A percentile compares a stretch with the other conserved stretches of the same genome.
Conservation (phyloP, 108 stramenopile species). For the Conticribra guillardii region DNA sequence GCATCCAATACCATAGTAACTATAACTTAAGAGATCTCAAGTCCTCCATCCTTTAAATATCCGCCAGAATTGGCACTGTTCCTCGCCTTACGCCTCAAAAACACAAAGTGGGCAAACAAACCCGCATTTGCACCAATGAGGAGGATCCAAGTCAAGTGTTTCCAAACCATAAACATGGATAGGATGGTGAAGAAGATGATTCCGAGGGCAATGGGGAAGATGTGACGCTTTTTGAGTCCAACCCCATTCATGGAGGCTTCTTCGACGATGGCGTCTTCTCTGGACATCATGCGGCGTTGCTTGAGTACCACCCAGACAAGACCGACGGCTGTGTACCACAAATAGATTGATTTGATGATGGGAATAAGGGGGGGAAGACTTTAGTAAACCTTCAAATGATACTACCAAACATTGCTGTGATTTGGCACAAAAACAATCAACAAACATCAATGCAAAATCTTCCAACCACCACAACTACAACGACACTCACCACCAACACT, state of each 20-base stretch:
- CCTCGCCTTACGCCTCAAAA: conserved; percentile 51
- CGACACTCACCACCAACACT: conserved; percentile 29
- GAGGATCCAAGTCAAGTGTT: conserved; percentile 45
- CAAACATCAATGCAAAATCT: too few relatives aligned
- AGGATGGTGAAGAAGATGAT: conserved; percentile 42
- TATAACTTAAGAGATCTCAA: conserved; percentile 36
- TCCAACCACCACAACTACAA: background rate
- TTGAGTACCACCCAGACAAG: conserved; percentile 48
- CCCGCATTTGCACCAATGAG: conserved; percentile 45
- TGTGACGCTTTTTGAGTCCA: conserved; percentile 50
- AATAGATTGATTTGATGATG: conserved; percentile 1
- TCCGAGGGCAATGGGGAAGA: conserved; percentile 47
- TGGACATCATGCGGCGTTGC: conserved; percentile 50
- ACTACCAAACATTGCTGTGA: too few relatives aligned
- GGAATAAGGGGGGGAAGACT: too few relatives aligned
- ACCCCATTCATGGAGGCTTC: conserved; percentile 52
- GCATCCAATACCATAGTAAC: too few relatives aligned
- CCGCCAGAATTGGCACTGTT: conserved; percentile 19
- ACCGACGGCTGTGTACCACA: conserved; percentile 14
- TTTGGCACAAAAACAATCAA: too few relatives aligned
- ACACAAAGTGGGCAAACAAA: conserved; percentile 46
- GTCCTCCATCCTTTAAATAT: conserved; percentile 48
- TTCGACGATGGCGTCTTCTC: conserved; percentile 52
- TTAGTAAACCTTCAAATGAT: too few relatives aligned
- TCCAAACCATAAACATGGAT: conserved; percentile 50